Base-by-base conservation (phyloP, 176 grass and related monocot species). In the Zoysia japonica region DNA sequence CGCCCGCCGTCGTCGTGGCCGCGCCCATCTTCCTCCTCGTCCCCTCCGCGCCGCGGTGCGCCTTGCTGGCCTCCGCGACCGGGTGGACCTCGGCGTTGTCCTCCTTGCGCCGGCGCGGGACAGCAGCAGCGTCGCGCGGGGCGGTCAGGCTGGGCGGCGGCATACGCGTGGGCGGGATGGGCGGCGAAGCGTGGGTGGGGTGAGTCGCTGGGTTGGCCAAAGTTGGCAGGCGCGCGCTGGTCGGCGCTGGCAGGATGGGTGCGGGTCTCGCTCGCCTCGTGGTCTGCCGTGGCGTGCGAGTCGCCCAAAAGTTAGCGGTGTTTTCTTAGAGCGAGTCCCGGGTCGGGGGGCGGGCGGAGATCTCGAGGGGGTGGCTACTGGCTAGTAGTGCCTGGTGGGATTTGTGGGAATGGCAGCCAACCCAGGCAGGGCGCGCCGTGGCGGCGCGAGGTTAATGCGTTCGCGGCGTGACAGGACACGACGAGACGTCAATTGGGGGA, bases 91-190 rank as follows among this genome's bases (percentile, higher is more conserved):
- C 69, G 10, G 38, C 48, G 7, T 5, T 10, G 10, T 53, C 2
- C 9, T 0, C 56, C 73, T 50, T 72, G 67, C 83, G 77, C 4
- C 66, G 78, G 43, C 79, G 85, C 65, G 65, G 7, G 19, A 1
- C 28, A 5, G 38, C 14, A 59, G 76, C 6, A 39, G 12, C 48
- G 70, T 61, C 70, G 14, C 57, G 37, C 54, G 37, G 40, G 55
- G 70, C 59, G 60, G 72, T 6, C 10, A 85, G 72, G 82, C 78
- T 89, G 71, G 82, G 87, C 72, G 72, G 77, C 77, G 82, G 87
- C 87, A 89, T 88, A 42, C 10, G 53, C 20, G 28, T n/a, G 42
- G 1, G 64, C 9, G 39, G 7, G 75, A 1, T 2, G 8, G 4
- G 42, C 1, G 17, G 64, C 68, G 81, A 61, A 43, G 65, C 63